Evolutionary conservation across 257 asterid species (phyloP).

Genomic region (Solanum bukasovii): DNA sequence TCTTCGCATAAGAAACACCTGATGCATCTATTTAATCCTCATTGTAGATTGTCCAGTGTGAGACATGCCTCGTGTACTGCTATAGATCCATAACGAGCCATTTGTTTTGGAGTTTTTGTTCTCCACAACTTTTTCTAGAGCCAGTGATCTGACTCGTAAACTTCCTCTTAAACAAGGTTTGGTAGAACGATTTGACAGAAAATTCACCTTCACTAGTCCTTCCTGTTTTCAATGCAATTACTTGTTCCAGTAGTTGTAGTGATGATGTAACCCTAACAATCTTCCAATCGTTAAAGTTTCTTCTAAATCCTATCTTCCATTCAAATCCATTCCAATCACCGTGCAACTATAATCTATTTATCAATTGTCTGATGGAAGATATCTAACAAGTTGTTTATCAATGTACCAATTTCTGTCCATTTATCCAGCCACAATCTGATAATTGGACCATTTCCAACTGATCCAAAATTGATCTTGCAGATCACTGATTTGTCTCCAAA

Average conservation of each 20-base stretch:
- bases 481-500: neutral
- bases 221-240: neutral
- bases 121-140: neutral
- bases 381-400: neutral
- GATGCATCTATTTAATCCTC: neutral
- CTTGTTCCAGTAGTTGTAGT: neutral
- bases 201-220: neutral
- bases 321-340: neutral
- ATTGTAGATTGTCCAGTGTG: neutral
- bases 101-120: neutral
- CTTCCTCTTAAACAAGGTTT: neutral
- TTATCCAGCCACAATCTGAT: neutral
- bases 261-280: neutral
- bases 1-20: neutral
- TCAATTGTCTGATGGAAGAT: neutral
- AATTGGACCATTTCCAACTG: neutral
- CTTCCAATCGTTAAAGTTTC: neutral
- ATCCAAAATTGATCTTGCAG: neutral
- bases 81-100: neutral
- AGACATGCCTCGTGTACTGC: neutral
- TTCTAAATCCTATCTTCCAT: neutral
- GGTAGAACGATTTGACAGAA: neutral
- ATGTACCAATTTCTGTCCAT: neutral
- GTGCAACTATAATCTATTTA: neutral
- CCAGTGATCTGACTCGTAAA: neutral